Evolutionary conservation across 2,329 filamentous ascomycete species (phyloP).

Genomic region (Immersiporthe knoxdaviesiana): DNA sequence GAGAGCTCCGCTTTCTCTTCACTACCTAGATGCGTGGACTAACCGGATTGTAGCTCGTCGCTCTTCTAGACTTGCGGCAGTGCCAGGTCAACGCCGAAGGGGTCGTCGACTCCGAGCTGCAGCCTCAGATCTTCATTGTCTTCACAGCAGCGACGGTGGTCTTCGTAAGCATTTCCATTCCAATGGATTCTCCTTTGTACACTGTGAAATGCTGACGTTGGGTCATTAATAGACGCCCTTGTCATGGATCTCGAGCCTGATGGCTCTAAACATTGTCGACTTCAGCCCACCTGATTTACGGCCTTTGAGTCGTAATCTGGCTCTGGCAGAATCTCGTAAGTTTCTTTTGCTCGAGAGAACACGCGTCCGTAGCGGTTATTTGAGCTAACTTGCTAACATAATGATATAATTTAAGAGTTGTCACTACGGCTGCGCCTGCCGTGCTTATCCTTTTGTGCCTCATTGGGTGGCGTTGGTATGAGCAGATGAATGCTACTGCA

Average conservation of each 20-base stretch:
- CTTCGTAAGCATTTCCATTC: neutral
- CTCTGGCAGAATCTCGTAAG: neutral
- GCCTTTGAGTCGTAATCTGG: neutral
- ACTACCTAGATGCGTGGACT: neutral
- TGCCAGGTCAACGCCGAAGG: conserved; percentile 15
- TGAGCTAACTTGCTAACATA: no score
- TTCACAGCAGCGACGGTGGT: conserved; percentile 16
- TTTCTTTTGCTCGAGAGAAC: neutral
- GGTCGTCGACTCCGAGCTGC: conserved; percentile 9
- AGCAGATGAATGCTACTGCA: neutral
- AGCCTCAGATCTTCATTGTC: conserved; percentile 10
- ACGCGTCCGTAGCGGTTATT: neutral
- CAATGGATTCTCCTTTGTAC: neutral
- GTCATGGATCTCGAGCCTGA: conserved; percentile 14
- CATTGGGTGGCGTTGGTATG: conserved; percentile 4
- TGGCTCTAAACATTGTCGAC: conserved; percentile 4
- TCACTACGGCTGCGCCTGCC: neutral
- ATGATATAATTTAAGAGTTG: neutral
- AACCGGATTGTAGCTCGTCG: neutral
- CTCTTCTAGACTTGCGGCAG: conserved; percentile 4
- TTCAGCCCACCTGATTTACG: conserved; percentile 2
- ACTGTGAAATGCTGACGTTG: neutral
- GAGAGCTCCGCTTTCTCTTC: neutral
- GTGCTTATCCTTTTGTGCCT: neutral
- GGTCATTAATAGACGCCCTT: neutral